A percentile compares a stretch with the other conserved stretches of the same genome.
Evolutionary conservation across 2,329 filamentous ascomycete genomes (phyloP).

Genomic region (Geosmithia flava): DNA sequence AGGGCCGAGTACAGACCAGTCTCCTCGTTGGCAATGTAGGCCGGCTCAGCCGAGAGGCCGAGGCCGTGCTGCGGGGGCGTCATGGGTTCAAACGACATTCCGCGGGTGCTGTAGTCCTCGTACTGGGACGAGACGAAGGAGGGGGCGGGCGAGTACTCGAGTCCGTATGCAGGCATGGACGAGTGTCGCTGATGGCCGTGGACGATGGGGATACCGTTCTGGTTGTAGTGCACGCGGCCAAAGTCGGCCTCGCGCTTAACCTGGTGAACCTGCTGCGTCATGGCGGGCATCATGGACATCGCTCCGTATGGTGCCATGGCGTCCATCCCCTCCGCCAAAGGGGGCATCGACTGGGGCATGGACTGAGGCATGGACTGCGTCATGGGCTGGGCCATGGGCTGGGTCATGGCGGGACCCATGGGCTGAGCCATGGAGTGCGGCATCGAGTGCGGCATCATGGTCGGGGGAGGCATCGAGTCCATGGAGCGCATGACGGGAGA

Average conservation of each 20-base stretch:
- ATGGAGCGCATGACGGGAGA: constrained; percentile 84
- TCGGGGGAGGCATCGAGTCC: constrained; percentile 87
- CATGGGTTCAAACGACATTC: constrained; percentile 91
- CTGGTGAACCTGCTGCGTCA: constrained; percentile 51
- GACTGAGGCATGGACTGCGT: constrained; percentile 47
- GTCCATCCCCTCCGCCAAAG: constrained; percentile 54
- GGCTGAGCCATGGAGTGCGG: constrained; percentile 22
- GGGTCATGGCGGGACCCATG: constrained; percentile 38
- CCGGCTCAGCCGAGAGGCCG: constrained; percentile 72
- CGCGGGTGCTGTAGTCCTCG: constrained; percentile 94
- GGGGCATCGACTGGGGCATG: constrained; percentile 36
- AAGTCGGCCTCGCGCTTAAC: constrained; percentile 88
- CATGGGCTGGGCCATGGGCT: constrained; percentile 24
- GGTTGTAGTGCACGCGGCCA: constrained; percentile 74
- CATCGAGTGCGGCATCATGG: constrained; percentile 56
- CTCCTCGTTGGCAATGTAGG: constrained; percentile 97
- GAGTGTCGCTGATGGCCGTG: constrained; percentile 85
- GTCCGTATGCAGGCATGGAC: constrained; percentile 91
- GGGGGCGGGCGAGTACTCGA: constrained; percentile 95
- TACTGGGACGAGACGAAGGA: constrained; percentile 98
- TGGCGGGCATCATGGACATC: constrained; percentile 57
- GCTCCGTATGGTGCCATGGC: constrained; percentile 57
- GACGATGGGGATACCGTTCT: constrained; percentile 74
- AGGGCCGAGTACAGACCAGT: constrained; percentile 93
- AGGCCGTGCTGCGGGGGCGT: constrained; percentile 88